These are phyloP conservation scores for Picea glauca DNA, from an alignment of 75 land plant genomes.

Conservation along the genomic window DNA sequence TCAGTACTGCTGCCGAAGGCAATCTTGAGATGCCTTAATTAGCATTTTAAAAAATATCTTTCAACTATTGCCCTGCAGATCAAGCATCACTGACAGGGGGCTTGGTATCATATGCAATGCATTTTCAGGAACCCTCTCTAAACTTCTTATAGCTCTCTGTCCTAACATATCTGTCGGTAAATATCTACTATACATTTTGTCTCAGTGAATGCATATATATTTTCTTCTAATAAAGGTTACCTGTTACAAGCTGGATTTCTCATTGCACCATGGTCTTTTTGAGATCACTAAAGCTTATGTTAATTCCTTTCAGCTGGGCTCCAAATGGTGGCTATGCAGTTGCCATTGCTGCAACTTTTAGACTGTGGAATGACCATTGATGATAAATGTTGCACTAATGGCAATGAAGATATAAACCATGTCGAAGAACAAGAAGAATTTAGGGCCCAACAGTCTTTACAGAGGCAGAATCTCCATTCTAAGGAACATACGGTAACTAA, in stretches of 20 bases:
- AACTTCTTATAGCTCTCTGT: slow-evolving; percentile 63
- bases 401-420: slow-evolving; percentile 2
- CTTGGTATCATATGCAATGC: slow-evolving; percentile 73
- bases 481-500: slow-evolving; percentile 39
- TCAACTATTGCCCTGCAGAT: slow-evolving; percentile 30
- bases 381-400: slow-evolving; percentile 20
- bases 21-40: background rate
- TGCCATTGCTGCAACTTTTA: slow-evolving; percentile 60
- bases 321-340: slow-evolving; percentile 59
- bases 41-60: background rate
- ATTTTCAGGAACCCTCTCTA: slow-evolving; percentile 39
- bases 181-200: background rate
- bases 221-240: too few relatives aligned
- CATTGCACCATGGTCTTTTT: background rate
- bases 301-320: slow-evolving; percentile 54
- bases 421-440: background rate
- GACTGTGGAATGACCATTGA: slow-evolving; percentile 71
- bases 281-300: background rate
- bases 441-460: background rate
- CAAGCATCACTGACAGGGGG: slow-evolving; percentile 67
- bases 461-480: slow-evolving; percentile 3
- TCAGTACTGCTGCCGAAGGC: background rate
- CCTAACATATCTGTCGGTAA: slow-evolving; percentile 67
- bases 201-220: too few relatives aligned
- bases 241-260: background rate